These are phyloP conservation scores for Gloeopeniophorella convolvens DNA, from an alignment of 768 basidiomycete species.

Conservation along the genomic window DNA sequence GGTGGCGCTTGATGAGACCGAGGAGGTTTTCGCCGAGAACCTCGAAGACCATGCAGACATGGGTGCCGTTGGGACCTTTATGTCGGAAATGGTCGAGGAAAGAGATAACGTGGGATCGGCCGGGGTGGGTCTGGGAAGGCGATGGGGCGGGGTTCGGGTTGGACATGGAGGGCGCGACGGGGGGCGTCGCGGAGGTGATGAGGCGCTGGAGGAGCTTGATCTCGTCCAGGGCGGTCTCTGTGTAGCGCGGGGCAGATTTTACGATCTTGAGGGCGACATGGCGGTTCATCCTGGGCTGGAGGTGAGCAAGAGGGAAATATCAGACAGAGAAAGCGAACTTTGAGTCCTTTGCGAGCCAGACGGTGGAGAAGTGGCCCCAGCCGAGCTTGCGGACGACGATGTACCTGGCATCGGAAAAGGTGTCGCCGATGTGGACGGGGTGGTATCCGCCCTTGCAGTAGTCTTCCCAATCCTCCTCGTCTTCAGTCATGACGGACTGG, in stretches of 20 bases:
- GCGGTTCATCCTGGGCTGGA: slow-evolving; percentile 64
- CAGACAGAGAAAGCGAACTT: slow-evolving; percentile 45
- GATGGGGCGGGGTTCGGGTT: slow-evolving; percentile 47
- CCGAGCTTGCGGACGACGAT: slow-evolving; percentile 91
- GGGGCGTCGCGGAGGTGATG: slow-evolving; percentile 72
- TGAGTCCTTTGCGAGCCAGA: slow-evolving; percentile 81
- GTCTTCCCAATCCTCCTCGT: slow-evolving; percentile 93
- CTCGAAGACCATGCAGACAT: slow-evolving; percentile 99
- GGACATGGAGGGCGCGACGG: slow-evolving; percentile 38
- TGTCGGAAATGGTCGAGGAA: slow-evolving; percentile 98
- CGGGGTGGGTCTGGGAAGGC: slow-evolving; percentile 72
- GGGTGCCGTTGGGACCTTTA: slow-evolving; percentile 92
- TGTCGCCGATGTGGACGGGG: slow-evolving; percentile 92
- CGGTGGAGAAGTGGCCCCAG: slow-evolving; percentile 92
- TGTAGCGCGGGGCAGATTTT: slow-evolving; percentile 94
- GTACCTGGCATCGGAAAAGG: slow-evolving; percentile 83
- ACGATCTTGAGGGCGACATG: slow-evolving; percentile 99
- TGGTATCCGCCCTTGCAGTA: slow-evolving; percentile 70
- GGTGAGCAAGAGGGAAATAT: background rate
- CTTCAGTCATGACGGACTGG: slow-evolving; percentile 79
- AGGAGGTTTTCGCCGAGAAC: slow-evolving; percentile 96
- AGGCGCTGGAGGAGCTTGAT: slow-evolving; percentile 96
- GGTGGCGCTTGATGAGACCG: slow-evolving; percentile 94
- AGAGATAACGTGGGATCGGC: slow-evolving; percentile 90
- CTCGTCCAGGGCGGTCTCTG: slow-evolving; percentile 97